phyloP scores from a whole-genome alignment of 2,329 filamentous ascomycete genomes.

The Xylaria multiplex region DNA sequence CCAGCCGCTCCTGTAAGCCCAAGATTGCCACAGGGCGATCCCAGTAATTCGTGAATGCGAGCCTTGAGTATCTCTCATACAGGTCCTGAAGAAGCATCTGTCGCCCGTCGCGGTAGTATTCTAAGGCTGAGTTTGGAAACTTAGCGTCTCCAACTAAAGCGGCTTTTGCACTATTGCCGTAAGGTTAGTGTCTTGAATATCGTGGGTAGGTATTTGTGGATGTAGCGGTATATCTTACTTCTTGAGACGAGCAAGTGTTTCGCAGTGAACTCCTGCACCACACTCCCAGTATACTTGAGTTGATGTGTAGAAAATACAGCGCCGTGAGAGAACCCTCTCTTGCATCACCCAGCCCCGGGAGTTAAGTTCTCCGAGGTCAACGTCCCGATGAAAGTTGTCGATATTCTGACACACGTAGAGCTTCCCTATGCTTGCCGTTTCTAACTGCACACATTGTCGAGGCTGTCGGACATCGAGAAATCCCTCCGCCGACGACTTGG shows the following conservation, averaged over 20 bases:
- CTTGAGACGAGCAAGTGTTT: constrained; percentile 35
- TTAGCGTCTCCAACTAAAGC: constrained; percentile 31
- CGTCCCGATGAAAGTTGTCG: constrained; percentile 37
- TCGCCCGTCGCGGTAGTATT: constrained; percentile 36
- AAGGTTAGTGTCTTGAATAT: too few relatives aligned
- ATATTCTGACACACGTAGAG: constrained; percentile 34
- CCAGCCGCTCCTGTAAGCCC: constrained; percentile 34
- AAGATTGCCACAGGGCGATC: constrained; percentile 38
- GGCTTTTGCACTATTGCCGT: constrained; percentile 25
- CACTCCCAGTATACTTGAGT: constrained; percentile 40
- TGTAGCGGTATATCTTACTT: constrained; percentile 31
- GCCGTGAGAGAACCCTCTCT: constrained; percentile 37
- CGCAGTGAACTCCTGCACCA: constrained; percentile 35
- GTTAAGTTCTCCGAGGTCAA: constrained; percentile 25
- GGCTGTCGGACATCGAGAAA: constrained; percentile 17
- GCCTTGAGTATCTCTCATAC: constrained; percentile 36
- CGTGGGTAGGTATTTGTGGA: too few relatives aligned
- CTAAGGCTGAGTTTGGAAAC: constrained; percentile 35
- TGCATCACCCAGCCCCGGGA: constrained; percentile 37
- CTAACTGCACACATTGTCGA: constrained; percentile 24
- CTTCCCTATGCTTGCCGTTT: not conserved
- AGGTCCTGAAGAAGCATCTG: constrained; percentile 35
- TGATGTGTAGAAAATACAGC: constrained; percentile 37
- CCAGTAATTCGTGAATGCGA: constrained; percentile 30
- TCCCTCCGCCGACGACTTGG: constrained; percentile 27